These are phyloP conservation scores for Tagetes patula DNA, from an alignment of 129 eudicot genomes.

Conservation along the genomic window DNA sequence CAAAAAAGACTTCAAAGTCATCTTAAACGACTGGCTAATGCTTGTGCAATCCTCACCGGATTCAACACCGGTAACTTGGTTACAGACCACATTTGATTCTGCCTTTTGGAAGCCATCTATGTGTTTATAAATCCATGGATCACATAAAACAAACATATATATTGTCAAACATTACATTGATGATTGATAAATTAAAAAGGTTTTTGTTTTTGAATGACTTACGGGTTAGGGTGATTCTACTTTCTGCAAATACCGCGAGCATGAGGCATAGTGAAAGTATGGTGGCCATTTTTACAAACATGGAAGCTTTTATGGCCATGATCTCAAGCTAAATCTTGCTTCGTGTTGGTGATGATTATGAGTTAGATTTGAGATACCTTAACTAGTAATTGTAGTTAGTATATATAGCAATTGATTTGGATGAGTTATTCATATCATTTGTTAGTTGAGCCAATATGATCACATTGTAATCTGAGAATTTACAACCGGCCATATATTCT, in stretches of 20 bases:
- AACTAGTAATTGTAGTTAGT: neutral
- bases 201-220: neutral
- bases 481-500: neutral
- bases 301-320: slow-evolving; percentile 29
- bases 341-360: neutral
- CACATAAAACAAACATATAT: no score
- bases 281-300: slow-evolving; percentile 17
- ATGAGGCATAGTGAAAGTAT: slow-evolving; percentile 24
- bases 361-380: neutral
- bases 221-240: slow-evolving; percentile 2
- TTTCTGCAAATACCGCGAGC: slow-evolving; percentile 4
- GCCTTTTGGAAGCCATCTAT: slow-evolving; percentile 20
- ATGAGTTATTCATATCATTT: neutral
- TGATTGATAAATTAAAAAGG: no score
- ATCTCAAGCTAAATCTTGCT: neutral
- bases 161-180: no score
- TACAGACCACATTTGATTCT: slow-evolving; percentile 18
- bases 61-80: slow-evolving; percentile 25
- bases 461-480: slow-evolving; percentile 11
- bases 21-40: slow-evolving; percentile 19
- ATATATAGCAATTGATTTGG: neutral
- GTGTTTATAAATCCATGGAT: no score
- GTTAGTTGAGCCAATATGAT: neutral
- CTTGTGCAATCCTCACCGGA: slow-evolving; percentile 28
- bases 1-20: slow-evolving; percentile 19